phyloP scores from a whole-genome alignment of 768 basidiomycete species.

The Leucocoprinus leucothites region DNA sequence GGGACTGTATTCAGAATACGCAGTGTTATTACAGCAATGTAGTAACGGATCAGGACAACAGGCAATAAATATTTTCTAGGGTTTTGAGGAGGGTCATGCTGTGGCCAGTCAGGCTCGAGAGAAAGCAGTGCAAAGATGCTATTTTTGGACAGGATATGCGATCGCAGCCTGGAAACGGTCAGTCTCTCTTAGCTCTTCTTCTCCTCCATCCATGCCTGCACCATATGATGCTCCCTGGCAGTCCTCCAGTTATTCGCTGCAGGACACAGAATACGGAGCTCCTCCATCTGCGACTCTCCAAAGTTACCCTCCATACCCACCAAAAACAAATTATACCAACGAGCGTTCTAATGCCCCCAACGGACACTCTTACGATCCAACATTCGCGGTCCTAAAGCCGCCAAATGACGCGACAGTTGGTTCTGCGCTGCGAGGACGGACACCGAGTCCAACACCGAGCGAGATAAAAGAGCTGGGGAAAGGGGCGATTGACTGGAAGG shows the following conservation, averaged over 20 bases:
- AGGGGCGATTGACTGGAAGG: constrained; percentile 43
- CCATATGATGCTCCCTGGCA: constrained; percentile 1
- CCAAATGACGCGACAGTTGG: background rate
- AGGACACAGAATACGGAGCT: background rate
- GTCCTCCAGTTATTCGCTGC: background rate
- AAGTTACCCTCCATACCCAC: background rate
- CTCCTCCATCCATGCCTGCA: background rate
- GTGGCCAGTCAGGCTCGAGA: background rate
- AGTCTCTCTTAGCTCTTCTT: background rate
- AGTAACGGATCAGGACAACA: no score
- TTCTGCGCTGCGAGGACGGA: constrained; percentile 24
- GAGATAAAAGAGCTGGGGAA: constrained; percentile 44
- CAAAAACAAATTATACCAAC: background rate
- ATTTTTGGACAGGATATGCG: background rate
- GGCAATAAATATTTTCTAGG: no score
- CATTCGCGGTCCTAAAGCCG: background rate
- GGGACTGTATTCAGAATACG: no score
- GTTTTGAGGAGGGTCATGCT: no score
- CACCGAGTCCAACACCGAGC: constrained; percentile 66
- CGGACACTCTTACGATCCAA: background rate
- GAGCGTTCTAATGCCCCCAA: background rate
- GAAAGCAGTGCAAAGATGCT: constrained; percentile 3
- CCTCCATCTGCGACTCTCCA: background rate
- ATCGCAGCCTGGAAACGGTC: constrained; percentile 10
- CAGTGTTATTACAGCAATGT: no score